A percentile compares a stretch with the other conserved stretches of the same genome.
Evolutionary conservation across 2,329 filamentous ascomycete genomes (phyloP).

Genomic region (Pseudocercospora eumusae): DNA sequence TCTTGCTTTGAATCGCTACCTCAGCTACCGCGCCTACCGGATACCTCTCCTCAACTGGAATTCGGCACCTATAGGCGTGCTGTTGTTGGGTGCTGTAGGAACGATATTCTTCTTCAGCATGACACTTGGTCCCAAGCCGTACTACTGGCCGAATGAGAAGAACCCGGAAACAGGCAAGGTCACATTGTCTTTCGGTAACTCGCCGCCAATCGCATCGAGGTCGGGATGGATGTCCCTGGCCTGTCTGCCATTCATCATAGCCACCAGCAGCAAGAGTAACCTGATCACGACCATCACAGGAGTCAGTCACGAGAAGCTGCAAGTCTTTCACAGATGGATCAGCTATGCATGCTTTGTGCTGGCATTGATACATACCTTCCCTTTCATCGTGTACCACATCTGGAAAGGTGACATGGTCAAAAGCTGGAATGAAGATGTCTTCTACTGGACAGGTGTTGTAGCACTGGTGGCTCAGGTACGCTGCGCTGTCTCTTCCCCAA

Average conservation of each 20-base stretch:
- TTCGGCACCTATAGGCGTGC: constrained; percentile 50
- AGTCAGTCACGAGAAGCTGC: constrained; percentile 58
- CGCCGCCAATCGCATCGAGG: constrained; percentile 56
- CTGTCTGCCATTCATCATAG: constrained; percentile 54
- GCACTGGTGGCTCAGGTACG: constrained; percentile 57
- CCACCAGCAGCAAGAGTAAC: constrained; percentile 52
- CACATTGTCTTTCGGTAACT: constrained; percentile 47
- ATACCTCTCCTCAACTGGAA: constrained; percentile 43
- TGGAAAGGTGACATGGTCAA: constrained; percentile 52
- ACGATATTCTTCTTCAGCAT: constrained; percentile 51
- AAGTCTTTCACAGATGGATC: constrained; percentile 58
- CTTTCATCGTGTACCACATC: constrained; percentile 58
- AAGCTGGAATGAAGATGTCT: constrained; percentile 49
- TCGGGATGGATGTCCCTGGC: constrained; percentile 56
- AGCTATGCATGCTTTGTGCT: constrained; percentile 59
- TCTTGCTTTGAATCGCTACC: constrained; percentile 43
- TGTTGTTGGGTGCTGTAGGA: constrained; percentile 45
- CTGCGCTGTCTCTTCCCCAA: constrained; percentile 5
- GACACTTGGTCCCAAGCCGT: constrained; percentile 47
- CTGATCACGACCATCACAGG: constrained; percentile 57
- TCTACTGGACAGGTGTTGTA: constrained; percentile 60
- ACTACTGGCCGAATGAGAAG: constrained; percentile 44
- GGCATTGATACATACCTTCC: constrained; percentile 60
- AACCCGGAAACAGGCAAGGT: constrained; percentile 17
- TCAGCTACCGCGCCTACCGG: constrained; percentile 46